Evolutionary conservation across 2,329 filamentous ascomycete genomes (phyloP), one percentile per base, ranked within the genome.

Genomic region (Boeremia exigua): DNA sequence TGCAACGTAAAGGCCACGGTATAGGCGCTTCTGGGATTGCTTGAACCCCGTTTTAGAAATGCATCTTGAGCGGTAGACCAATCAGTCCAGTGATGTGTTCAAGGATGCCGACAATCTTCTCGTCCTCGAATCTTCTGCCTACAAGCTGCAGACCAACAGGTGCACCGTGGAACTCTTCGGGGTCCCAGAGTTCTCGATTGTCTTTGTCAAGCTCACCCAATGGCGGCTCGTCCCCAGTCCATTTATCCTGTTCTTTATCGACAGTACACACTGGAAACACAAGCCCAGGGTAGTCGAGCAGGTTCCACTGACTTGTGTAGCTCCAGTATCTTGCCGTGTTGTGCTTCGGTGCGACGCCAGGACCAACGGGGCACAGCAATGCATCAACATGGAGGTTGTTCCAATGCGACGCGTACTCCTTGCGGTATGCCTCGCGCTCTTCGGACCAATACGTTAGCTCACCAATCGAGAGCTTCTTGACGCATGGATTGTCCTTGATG

Each of bases 221-320:
- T 0, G 75, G 67, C 55, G 64, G 45, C 4, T 44, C 52, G 49
- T 61, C 39, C 56, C 78, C 79, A 0, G 60, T 69, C 36, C 67
- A 72, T 23, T 57, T 57, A 61, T 84, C 82, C 12, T 73, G 63
- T 0, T 63, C 63, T 1, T 75, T 75, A 49, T 82, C 77, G 1
- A 80, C 78, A 43, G 65, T 69, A 3, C 55, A 66, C 1, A 75
- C 84, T 0, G 88, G 88, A 66, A 90, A 88, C 0, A 86, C 80
- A 2, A 83, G 71, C 9, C 80, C 82, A 0, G 88, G 85, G 69
- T 88, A 89, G 69, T 91, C 87, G 1, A 90, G 79, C 37, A 90
- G 64, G 67, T 90, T 91, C 86, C 87, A 90, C 58, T 86, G 82
- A 0, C 81, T 77, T 0, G 86, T 88, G 62, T 90, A 91, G 1